Conservation (phyloP, 352 stramenopile species). For the Globisporangium nodosum region DNA sequence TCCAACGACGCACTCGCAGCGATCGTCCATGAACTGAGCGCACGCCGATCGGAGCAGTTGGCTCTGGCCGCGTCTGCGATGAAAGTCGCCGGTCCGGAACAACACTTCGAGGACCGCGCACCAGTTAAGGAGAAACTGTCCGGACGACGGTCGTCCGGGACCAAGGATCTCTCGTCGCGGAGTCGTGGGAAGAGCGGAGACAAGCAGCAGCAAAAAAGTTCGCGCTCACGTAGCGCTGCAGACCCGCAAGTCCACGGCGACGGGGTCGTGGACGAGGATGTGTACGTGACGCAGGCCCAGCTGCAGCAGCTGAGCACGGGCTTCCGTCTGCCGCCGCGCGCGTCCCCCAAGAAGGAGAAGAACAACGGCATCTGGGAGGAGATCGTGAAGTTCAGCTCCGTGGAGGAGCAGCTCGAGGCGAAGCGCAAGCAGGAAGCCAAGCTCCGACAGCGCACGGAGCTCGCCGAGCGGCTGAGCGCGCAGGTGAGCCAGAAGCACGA, state of each 20-base stretch:
- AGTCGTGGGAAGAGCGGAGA: slow-evolving; percentile 8
- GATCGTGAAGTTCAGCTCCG: slow-evolving; percentile 72
- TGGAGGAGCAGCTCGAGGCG: slow-evolving; percentile 62
- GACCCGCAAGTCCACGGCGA: neutral
- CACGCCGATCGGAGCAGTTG: slow-evolving; percentile 30
- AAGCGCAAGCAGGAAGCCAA: slow-evolving; percentile 30
- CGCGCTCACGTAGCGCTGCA: neutral
- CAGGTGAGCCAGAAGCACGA: slow-evolving; percentile 50
- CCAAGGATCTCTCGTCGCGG: slow-evolving; percentile 17
- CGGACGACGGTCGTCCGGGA: slow-evolving; percentile 16
- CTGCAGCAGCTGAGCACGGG: slow-evolving; percentile 64
- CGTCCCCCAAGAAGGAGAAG: slow-evolving; percentile 72
- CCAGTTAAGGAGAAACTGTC: slow-evolving; percentile 9
- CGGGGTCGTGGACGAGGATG: slow-evolving; percentile 26
- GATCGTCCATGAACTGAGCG: slow-evolving; percentile 38
- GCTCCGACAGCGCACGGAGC: slow-evolving; percentile 22
- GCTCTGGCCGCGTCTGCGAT: slow-evolving; percentile 11
- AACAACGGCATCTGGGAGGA: slow-evolving; percentile 79
- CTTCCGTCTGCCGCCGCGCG: slow-evolving; percentile 53
- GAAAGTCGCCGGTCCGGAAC: slow-evolving; percentile 1
- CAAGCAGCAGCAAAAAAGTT: slow-evolving; percentile 2
- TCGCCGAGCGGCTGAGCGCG: slow-evolving; percentile 38
- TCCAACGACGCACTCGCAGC: slow-evolving; percentile 32
- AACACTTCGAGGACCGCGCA: neutral
- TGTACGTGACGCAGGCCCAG: slow-evolving; percentile 67